These are phyloP conservation scores for Bruguiera gymnorhiza DNA, from an alignment of 345 rosid genomes.

Conservation along the genomic window DNA sequence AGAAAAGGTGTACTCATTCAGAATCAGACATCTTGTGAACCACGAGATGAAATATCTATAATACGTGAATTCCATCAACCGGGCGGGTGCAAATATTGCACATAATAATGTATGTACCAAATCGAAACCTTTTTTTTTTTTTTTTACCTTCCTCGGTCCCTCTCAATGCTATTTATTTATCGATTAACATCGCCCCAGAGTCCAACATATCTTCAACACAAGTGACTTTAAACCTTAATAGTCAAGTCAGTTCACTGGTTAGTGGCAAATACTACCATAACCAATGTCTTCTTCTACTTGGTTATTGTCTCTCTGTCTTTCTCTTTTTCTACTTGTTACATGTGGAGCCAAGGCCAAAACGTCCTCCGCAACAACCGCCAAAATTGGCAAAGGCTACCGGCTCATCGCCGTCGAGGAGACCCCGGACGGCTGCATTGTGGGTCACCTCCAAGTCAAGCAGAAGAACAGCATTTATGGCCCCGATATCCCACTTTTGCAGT, in stretches of 20 bases:
- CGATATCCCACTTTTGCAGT: conserved; percentile 70
- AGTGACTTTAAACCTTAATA: no score
- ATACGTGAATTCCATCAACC: no score
- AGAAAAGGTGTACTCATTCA: no score
- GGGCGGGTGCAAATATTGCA: no score
- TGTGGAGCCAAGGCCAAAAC: conserved; percentile 13
- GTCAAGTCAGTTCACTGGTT: background rate
- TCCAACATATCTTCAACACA: background rate
- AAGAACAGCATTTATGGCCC: conserved; percentile 75
- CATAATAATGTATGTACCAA: no score
- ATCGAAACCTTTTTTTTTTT: no score
- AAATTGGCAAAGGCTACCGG: conserved; percentile 88
- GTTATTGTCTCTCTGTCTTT: background rate
- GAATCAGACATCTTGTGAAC: no score
- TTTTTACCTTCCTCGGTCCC: no score
- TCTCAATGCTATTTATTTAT: background rate
- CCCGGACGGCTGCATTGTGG: conserved; percentile 68
- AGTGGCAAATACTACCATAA: background rate
- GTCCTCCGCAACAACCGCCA: conserved; percentile 29
- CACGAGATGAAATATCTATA: no score
- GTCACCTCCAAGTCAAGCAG: conserved; percentile 73
- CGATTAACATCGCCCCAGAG: no score
- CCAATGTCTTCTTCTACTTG: background rate
- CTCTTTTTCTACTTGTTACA: conserved; percentile 26
- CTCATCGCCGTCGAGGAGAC: conserved; percentile 71